These are phyloP conservation scores for Aspergillus baeticus DNA, from an alignment of 495 filamentous ascomycete species.

Conservation along the genomic window DNA sequence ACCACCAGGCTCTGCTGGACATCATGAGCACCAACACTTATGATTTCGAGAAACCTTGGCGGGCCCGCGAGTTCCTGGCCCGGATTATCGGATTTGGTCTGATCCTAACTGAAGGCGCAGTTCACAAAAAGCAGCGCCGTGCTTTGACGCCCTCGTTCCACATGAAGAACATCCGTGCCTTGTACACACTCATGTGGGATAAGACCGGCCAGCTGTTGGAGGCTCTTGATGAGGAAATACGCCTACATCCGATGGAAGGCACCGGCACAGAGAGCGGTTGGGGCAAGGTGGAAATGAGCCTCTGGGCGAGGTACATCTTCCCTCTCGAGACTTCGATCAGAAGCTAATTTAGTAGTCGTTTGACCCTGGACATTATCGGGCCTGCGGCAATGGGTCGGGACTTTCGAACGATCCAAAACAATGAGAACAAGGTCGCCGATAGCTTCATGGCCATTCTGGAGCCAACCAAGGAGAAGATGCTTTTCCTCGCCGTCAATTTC, in stretches of 20 bases:
- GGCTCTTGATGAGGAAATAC: constrained; percentile 41
- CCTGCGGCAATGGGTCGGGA: constrained; percentile 77
- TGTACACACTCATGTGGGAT: constrained; percentile 79
- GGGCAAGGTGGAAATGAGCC: constrained; percentile 62
- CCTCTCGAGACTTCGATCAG: background rate
- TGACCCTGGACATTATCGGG: constrained; percentile 87
- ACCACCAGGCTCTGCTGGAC: constrained; percentile 48
- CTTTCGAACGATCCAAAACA: constrained; percentile 68
- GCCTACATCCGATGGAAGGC: constrained; percentile 32
- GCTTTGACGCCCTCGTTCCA: constrained; percentile 81
- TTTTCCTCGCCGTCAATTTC: constrained; percentile 48
- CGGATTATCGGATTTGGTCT: constrained; percentile 74
- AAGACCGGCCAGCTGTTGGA: constrained; percentile 46
- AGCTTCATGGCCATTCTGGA: constrained; percentile 63
- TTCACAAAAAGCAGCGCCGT: constrained; percentile 70
- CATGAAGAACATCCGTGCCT: constrained; percentile 77
- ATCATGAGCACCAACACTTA: constrained; percentile 56
- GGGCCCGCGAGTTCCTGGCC: constrained; percentile 53
- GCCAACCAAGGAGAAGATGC: constrained; percentile 46
- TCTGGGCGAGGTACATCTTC: constrained; percentile 56
- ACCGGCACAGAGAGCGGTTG: constrained; percentile 37
- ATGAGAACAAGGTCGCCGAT: constrained; percentile 59
- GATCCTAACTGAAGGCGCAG: constrained; percentile 77
- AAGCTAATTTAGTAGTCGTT: constrained; percentile 46
- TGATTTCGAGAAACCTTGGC: constrained; percentile 52